Evolutionary conservation across 202 grass and related monocot species (phyloP), one percentile per base, ranked within the genome.

Genomic region (Elaeis oleifera): DNA sequence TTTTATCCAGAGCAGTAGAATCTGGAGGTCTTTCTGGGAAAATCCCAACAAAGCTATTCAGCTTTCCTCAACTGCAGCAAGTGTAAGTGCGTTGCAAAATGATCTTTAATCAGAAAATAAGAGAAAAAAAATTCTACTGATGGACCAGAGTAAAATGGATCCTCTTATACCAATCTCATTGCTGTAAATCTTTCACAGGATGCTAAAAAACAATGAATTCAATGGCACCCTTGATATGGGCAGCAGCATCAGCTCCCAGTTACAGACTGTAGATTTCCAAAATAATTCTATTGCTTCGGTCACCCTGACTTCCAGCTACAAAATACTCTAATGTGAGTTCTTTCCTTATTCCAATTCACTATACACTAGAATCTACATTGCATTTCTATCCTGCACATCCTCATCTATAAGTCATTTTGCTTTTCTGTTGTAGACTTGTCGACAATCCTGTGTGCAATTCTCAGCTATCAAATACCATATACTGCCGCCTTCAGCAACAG

Each of bases 381-480:
- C 64, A 15, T 65, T 50, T 29, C 61, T 11, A 28, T 56, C 57
- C 65, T 17, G 56, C 58, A 62, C 27, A 81, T 29, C n/a, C 39
- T 22, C 54, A 53, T 75, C 27, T 5, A 2, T 0, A 44, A 44
- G 36, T 44, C 6, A 44, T 44, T 9, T 53, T 59, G 39, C 58
- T 80, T 29, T 56, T 74, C 26, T 50, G 61, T 18, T 56, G 29
- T 71, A 96, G 91, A 58, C 81, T 96, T 49, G 53, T 75, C 16
- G 78, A 70, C 17, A 89, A 96, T 80, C 87, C 87, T 56, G 51
- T 91, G 50, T 96, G 92, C 79, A 39, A 63, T 50, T 0, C 56
- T 20, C 71, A 78, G 5, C 68, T 44, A 36, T 63, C 78, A 19
- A 54, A 51, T 49, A 26, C 28, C 61, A 23, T 4, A 49, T 90